Conservation (phyloP, 257 asterid genomes). For the Penstemon barbatus region DNA sequence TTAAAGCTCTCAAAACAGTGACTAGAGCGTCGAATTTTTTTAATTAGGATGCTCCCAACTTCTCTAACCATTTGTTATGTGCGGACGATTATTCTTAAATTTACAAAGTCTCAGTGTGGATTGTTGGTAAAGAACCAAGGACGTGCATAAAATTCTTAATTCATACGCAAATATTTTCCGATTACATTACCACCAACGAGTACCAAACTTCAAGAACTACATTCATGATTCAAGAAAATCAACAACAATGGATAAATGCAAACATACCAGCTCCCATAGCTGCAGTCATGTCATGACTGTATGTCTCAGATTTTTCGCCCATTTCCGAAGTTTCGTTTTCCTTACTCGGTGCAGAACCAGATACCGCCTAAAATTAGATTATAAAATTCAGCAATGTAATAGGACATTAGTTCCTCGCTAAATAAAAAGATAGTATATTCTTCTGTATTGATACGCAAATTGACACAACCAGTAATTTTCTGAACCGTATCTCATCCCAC, state of each 20-base stretch:
- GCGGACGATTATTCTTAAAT: background rate
- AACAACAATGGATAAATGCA: slow-evolving; percentile 16
- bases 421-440: background rate
- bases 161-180: too few species aligned
- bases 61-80: too few species aligned
- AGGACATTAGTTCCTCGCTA: background rate
- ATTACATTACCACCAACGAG: background rate
- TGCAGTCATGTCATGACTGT: slow-evolving; percentile 90
- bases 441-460: background rate
- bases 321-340: slow-evolving; percentile 47
- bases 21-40: too few species aligned
- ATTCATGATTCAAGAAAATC: slow-evolving; percentile 16
- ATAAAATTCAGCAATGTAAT: slow-evolving; percentile 10
- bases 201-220: slow-evolving; percentile 1
- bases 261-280: slow-evolving; percentile 97
- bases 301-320: slow-evolving; percentile 69
- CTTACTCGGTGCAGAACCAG: slow-evolving; percentile 68
- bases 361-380: slow-evolving; percentile 49
- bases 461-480: background rate
- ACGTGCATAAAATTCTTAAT: too few species aligned
- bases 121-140: too few species aligned
- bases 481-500: background rate
- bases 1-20: too few species aligned
- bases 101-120: too few species aligned
- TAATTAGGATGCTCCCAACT: too few species aligned